phyloP scores from a whole-genome alignment of 2,329 filamentous ascomycete genomes.

The Arthrobotrys conoides region DNA sequence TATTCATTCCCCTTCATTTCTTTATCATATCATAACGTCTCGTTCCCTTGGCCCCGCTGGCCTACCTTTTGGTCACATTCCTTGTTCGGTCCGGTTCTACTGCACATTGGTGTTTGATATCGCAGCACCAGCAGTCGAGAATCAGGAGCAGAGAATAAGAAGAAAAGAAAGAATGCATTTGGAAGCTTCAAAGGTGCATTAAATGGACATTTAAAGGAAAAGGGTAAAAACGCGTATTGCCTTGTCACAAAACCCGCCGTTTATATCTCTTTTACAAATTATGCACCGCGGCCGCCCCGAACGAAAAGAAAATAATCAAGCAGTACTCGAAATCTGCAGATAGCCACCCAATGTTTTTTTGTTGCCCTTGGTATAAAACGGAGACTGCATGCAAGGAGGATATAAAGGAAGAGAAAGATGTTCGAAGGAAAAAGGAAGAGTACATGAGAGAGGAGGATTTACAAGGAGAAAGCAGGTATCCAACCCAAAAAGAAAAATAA shows the following conservation, averaged over 20 bases:
- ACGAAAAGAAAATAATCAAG: slow-evolving; percentile 32
- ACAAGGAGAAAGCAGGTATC: slow-evolving; percentile 56
- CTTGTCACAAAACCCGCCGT: slow-evolving; percentile 61
- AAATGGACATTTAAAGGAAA: slow-evolving; percentile 59
- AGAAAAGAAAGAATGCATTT: slow-evolving; percentile 59
- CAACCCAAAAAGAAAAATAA: slow-evolving; percentile 46
- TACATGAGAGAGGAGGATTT: slow-evolving; percentile 58
- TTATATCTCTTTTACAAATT: slow-evolving; percentile 61
- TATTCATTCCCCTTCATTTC: slow-evolving; percentile 13
- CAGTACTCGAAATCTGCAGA: slow-evolving; percentile 55
- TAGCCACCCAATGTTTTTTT: slow-evolving; percentile 61
- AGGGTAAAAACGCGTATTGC: slow-evolving; percentile 61
- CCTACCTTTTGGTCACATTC: slow-evolving; percentile 31
- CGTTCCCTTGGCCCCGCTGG: slow-evolving; percentile 11
- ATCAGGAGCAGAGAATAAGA: slow-evolving; percentile 31
- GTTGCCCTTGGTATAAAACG: slow-evolving; percentile 61
- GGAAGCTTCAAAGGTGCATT: slow-evolving; percentile 59
- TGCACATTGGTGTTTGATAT: slow-evolving; percentile 36
- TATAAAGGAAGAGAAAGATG: slow-evolving; percentile 41
- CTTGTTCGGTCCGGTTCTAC: slow-evolving; percentile 30
- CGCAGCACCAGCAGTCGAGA: slow-evolving; percentile 33
- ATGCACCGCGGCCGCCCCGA: slow-evolving; percentile 56
- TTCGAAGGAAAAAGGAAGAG: slow-evolving; percentile 5
- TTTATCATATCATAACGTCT: neutral
- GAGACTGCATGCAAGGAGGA: slow-evolving; percentile 59